These are phyloP conservation scores for Mycosarcoma maydis DNA, from an alignment of 1,284 basidiomycete genomes.

Conservation along the genomic window DNA sequence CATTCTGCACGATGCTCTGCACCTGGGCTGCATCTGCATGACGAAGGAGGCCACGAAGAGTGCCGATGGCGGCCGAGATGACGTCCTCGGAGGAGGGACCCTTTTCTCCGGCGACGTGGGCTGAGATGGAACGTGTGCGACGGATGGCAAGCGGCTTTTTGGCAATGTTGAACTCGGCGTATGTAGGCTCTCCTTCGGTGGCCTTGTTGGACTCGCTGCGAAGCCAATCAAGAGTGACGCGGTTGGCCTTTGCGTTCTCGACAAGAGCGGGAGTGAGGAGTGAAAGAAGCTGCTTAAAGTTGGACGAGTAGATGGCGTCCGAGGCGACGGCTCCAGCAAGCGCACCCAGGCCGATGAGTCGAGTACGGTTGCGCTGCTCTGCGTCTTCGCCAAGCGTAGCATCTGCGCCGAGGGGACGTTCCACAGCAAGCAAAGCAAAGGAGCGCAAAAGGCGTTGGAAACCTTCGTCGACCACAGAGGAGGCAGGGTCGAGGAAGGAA, in stretches of 20 bases:
- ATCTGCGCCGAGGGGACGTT: conserved; percentile 31
- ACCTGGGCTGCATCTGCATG: conserved; percentile 83
- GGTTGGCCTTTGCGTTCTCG: conserved; percentile 72
- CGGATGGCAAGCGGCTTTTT: conserved; percentile 77
- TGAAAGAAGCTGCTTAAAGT: conserved; percentile 79
- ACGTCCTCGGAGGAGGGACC: conserved; percentile 82
- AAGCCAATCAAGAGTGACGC: conserved; percentile 74
- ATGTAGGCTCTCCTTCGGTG: conserved; percentile 74
- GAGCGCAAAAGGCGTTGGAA: conserved; percentile 74
- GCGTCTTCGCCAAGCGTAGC: conserved; percentile 29
- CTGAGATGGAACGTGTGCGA: conserved; percentile 84
- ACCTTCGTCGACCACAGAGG: conserved; percentile 73
- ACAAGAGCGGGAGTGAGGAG: conserved; percentile 81
- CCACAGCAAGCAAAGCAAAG: conserved; percentile 73
- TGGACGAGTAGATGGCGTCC: conserved; percentile 82
- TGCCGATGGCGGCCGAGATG: conserved; percentile 77
- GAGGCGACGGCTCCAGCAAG: conserved; percentile 83
- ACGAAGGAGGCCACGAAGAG: conserved; percentile 77
- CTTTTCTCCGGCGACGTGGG: conserved; percentile 85
- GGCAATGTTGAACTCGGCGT: conserved; percentile 79
- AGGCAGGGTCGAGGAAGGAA: conserved; percentile 83
- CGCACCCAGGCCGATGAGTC: conserved; percentile 85
- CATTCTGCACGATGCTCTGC: conserved; percentile 75
- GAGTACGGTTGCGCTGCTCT: conserved; percentile 72
- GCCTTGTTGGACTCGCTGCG: conserved; percentile 76